These are phyloP conservation scores for Chalciporus chontae DNA, from an alignment of 768 basidiomycete genomes.

Conservation along the genomic window DNA sequence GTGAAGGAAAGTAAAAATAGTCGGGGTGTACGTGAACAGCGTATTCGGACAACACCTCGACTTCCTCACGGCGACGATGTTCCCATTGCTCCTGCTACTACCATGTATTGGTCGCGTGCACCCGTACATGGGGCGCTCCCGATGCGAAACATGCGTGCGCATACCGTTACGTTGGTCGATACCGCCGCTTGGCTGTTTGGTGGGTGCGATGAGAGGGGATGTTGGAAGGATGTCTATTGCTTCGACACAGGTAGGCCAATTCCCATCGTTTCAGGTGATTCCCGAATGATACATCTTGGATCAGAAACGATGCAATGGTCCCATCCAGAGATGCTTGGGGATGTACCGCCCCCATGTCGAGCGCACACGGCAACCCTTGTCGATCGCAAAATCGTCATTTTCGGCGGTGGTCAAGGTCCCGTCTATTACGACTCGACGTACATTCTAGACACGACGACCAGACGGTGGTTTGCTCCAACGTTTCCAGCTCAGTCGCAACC, in stretches of 20 bases:
- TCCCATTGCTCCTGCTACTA: slow-evolving; percentile 60
- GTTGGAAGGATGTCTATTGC: slow-evolving; percentile 73
- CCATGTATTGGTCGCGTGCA: slow-evolving; percentile 84
- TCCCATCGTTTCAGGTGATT: background rate
- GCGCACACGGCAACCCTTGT: slow-evolving; percentile 87
- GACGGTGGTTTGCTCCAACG: slow-evolving; percentile 59
- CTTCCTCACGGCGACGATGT: slow-evolving; percentile 61
- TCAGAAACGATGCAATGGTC: slow-evolving; percentile 90
- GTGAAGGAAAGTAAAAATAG: slow-evolving; percentile 21
- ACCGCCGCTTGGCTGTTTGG: slow-evolving; percentile 84
- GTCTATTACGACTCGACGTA: slow-evolving; percentile 81
- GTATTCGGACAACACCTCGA: slow-evolving; percentile 48
- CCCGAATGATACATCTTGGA: background rate
- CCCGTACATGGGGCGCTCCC: slow-evolving; percentile 74
- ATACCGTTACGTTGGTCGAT: slow-evolving; percentile 82
- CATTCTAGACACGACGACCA: slow-evolving; percentile 73
- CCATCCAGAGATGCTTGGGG: slow-evolving; percentile 72
- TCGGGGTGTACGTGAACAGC: slow-evolving; percentile 26
- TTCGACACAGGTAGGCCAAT: slow-evolving; percentile 70
- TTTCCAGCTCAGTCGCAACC: slow-evolving; percentile 20
- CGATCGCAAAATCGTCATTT: slow-evolving; percentile 74
- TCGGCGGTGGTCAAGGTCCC: slow-evolving; percentile 84
- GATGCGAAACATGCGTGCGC: slow-evolving; percentile 69
- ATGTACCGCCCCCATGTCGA: slow-evolving; percentile 75
- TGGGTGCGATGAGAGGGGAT: slow-evolving; percentile 79